phyloP scores from a whole-genome alignment of 1,284 basidiomycete species.

The Cryptococcus wingfieldii region DNA sequence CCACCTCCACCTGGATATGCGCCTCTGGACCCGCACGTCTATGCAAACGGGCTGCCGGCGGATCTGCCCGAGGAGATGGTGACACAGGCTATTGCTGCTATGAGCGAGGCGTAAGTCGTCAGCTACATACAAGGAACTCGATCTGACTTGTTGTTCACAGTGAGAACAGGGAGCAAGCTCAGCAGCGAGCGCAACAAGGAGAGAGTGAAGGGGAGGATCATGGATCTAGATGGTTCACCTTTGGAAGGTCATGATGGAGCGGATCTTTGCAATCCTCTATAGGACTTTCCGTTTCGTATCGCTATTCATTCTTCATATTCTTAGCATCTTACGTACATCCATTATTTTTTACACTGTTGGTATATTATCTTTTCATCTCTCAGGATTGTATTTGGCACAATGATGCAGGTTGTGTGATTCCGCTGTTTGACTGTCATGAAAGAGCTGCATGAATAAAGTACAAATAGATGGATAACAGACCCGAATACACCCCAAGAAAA shows the following conservation, averaged over 20 bases:
- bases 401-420: background rate
- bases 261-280: too few relatives aligned
- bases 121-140: too few relatives aligned
- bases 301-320: too few relatives aligned
- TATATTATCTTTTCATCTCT: background rate
- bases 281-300: too few relatives aligned
- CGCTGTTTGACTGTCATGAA: background rate
- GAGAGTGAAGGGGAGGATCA: too few relatives aligned
- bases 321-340: too few relatives aligned
- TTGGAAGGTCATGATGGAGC: too few relatives aligned
- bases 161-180: too few relatives aligned
- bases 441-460: background rate
- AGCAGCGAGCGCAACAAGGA: too few relatives aligned
- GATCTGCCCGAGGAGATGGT: slow-evolving; percentile 49
- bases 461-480: background rate
- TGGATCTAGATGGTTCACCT: too few relatives aligned
- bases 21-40: slow-evolving; percentile 48
- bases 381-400: slow-evolving; percentile 1
- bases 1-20: slow-evolving; percentile 48
- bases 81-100: slow-evolving; percentile 47
- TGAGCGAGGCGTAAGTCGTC: slow-evolving; percentile 22
- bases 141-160: too few relatives aligned
- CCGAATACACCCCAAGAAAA: background rate
- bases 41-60: slow-evolving; percentile 46
- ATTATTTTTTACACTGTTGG: background rate